Percentiles rank a stretch among this genome's conserved stretches.
These are phyloP conservation scores for Epichloe sp. DNA, from an alignment of 2,329 filamentous ascomycete genomes.

Conservation along the genomic window DNA sequence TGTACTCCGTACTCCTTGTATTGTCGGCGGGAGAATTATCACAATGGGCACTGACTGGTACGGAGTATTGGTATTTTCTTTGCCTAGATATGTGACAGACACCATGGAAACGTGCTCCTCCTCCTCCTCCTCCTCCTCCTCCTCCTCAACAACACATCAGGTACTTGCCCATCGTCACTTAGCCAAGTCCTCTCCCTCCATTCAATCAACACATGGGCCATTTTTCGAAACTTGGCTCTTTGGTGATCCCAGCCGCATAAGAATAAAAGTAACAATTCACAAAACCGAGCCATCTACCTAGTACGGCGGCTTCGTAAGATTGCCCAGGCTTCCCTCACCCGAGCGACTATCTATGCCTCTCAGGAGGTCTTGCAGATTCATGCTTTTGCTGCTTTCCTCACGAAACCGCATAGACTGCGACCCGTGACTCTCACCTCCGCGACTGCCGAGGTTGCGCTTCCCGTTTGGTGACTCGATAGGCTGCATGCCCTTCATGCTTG, in stretches of 20 bases:
- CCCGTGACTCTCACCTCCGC: conserved; percentile 26
- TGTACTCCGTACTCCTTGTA: too few relatives aligned
- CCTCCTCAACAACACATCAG: too few relatives aligned
- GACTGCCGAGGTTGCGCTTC: conserved; percentile 27
- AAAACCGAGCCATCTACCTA: conserved; percentile 14
- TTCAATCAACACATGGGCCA: too few relatives aligned
- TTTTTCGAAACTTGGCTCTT: too few relatives aligned
- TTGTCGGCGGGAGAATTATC: too few relatives aligned
- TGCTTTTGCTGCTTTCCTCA: conserved; percentile 19
- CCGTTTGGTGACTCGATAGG: neutral
- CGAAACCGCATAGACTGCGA: conserved; percentile 21
- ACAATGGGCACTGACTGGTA: too few relatives aligned
- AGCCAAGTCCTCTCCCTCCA: too few relatives aligned
- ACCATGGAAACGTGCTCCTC: too few relatives aligned
- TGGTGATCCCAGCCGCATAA: neutral
- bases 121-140: too few relatives aligned
- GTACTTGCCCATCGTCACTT: too few relatives aligned
- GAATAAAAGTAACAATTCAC: neutral
- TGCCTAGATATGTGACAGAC: too few relatives aligned
- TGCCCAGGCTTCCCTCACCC: conserved; percentile 32
- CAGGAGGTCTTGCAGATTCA: conserved; percentile 37
- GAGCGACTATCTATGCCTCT: conserved; percentile 36
- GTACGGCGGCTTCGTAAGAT: conserved; percentile 36
- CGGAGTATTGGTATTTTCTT: too few relatives aligned
- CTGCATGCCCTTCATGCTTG: conserved; percentile 16